Base-by-base conservation (phyloP, 208 protist genomes). In the Wallacemonas sp. region DNA sequence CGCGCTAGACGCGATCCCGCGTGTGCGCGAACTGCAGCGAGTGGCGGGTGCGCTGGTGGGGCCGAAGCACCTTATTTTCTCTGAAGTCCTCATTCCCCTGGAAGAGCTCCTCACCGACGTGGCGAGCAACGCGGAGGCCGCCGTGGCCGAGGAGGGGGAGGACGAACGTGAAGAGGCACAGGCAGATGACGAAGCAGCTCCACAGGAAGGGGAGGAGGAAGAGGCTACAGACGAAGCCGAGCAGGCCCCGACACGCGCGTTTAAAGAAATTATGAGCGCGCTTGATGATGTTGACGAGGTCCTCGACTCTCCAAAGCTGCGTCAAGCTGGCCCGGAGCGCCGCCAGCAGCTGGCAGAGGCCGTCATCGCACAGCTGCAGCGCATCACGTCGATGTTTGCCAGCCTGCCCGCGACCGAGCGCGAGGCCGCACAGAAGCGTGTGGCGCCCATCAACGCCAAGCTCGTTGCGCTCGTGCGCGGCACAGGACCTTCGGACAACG, bases 301-400 rank as follows among this genome's bases (percentile, higher is more conserved):
- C 27, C 57, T 92, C 32, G 63, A 58, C 37, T 83, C 79, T 15
- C 42, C 67, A 30, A 53, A 53, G 17, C 82, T 87, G 41, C n/a
- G 64, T 53, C 42, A 75, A 38, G 57, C 78, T 5, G 53, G 67
- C n/a, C 29, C 50, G 30, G 37, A 53, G 1, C 70, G 73, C 37
- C 65, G 78, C 27, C 63, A 69, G 45, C 42, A 21, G 10, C 55
- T 78, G 26, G 76, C 75, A 0, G 64, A 64, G 5, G 61, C 29
- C 0, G 38, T 88, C 27, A 67, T 87, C 24, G 67, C 76, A 17
- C 79, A 87, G 55, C 59, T 92, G 27, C 79, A 85, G 61, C 61
- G 68, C 32, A 73, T 89, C 41, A 74, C 61, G 4, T 39, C 70
- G 1, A 53, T 78, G 0, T 62, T 89, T 12, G 39, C 67, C 4